Percentiles rank a stretch among this genome's conserved stretches.
phyloP scores from a whole-genome alignment of 352 stramenopile species.

The Pythium insidiosum region DNA sequence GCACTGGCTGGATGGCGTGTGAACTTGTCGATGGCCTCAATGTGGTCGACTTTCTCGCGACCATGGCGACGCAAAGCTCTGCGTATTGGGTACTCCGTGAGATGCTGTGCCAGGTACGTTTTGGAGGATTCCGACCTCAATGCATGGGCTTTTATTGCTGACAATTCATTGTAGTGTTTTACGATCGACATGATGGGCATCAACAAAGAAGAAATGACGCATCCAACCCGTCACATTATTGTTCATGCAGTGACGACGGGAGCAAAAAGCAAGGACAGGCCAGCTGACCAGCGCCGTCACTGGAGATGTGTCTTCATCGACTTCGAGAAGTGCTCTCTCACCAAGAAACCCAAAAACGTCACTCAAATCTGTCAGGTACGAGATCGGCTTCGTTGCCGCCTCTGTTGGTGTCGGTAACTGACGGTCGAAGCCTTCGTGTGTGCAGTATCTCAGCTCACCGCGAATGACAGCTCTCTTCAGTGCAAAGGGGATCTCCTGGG shows the following conservation, averaged over 20 bases:
- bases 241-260: slow-evolving; percentile 22
- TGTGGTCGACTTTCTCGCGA: slow-evolving; percentile 47
- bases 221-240: slow-evolving; percentile 69
- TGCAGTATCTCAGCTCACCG: slow-evolving; percentile 56
- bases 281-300: not conserved
- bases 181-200: slow-evolving; percentile 60
- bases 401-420: no score
- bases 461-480: slow-evolving; percentile 42
- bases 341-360: slow-evolving; percentile 70
- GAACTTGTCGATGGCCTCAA: slow-evolving; percentile 49
- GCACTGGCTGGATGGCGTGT: slow-evolving; percentile 49
- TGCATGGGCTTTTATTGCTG: not conserved
- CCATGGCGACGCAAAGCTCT: slow-evolving; percentile 19
- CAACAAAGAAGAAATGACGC: slow-evolving; percentile 82
- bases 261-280: no score
- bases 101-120: slow-evolving; percentile 52
- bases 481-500: slow-evolving; percentile 29
- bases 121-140: no score
- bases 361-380: slow-evolving; percentile 67
- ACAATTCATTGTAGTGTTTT: slow-evolving; percentile 37
- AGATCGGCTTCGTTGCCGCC: not conserved
- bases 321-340: slow-evolving; percentile 67
- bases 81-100: slow-evolving; percentile 46
- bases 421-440: not conserved
- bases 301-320: slow-evolving; percentile 65